Evolutionary conservation across 139 green algal species (phyloP).

Genomic region (Volvox africanus): DNA sequence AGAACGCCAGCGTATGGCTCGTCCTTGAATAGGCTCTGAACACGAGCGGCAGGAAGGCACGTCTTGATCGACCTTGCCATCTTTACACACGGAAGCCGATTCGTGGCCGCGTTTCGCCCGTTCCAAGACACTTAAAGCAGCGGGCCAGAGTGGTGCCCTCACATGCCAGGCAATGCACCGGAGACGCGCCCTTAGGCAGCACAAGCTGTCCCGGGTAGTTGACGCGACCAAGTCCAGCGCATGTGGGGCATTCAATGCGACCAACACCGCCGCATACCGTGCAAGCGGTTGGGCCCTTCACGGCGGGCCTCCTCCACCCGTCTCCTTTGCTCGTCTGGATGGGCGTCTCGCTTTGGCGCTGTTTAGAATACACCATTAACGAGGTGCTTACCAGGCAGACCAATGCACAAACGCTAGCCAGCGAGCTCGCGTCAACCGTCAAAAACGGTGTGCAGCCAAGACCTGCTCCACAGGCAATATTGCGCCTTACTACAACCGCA

Average conservation of each 20-base stretch:
- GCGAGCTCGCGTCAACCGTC: not conserved
- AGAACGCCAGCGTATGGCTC: too few relatives aligned
- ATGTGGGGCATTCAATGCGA: not conserved
- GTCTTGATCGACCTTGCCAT: not conserved
- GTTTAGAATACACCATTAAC: not conserved
- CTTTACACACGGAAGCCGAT: slow-evolving; percentile 31
- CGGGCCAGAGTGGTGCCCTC: not conserved
- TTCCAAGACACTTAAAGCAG: slow-evolving; percentile 7
- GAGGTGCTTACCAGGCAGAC: not conserved
- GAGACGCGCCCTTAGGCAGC: slow-evolving; percentile 26
- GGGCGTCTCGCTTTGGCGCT: not conserved
- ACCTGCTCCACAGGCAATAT: not conserved
- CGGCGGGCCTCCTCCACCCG: not conserved
- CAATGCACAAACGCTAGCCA: not conserved
- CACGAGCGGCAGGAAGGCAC: too few relatives aligned
- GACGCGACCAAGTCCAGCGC: not conserved
- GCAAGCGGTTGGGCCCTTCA: slow-evolving; percentile 6
- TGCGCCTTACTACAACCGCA: not conserved
- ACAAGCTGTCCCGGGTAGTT: not conserved
- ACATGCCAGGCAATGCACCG: slow-evolving; percentile 8
- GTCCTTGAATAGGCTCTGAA: too few relatives aligned
- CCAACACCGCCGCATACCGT: not conserved
- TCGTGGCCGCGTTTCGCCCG: not conserved
- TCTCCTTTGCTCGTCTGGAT: not conserved
- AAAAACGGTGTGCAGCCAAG: not conserved